phyloP scores from a whole-genome alignment of 371 early-diverging fungal genomes.

The Syncephalastrum sp. region DNA sequence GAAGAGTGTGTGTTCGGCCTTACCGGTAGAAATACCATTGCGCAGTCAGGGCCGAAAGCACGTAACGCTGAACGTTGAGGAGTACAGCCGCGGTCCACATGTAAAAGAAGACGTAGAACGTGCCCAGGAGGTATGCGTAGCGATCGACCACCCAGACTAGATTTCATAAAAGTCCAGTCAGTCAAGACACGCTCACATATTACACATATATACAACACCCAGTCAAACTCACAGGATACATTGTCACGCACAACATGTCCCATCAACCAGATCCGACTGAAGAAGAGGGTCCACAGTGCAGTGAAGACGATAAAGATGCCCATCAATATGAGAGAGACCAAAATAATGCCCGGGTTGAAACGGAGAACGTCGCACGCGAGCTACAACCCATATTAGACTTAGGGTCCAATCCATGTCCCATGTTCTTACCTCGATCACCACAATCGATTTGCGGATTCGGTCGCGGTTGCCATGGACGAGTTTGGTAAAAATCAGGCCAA shows the following conservation, averaged over 20 bases:
- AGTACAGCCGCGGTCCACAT: slow-evolving; percentile 76
- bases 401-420: too few species aligned
- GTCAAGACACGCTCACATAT: slow-evolving; percentile 9
- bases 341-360: slow-evolving; percentile 68
- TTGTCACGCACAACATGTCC: slow-evolving; percentile 37
- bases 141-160: slow-evolving; percentile 52
- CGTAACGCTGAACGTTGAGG: slow-evolving; percentile 66
- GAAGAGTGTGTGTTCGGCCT: not conserved
- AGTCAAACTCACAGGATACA: not conserved
- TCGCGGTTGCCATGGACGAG: slow-evolving; percentile 36
- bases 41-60: slow-evolving; percentile 67
- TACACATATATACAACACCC: slow-evolving; percentile 14
- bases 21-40: slow-evolving; percentile 77
- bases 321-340: slow-evolving; percentile 58
- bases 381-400: slow-evolving; percentile 25
- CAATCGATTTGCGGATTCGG: slow-evolving; percentile 55
- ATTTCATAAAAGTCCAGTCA: too few species aligned
- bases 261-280: slow-evolving; percentile 66
- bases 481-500: slow-evolving; percentile 38
- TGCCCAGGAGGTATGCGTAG: slow-evolving; percentile 50
- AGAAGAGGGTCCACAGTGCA: slow-evolving; percentile 65
- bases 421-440: slow-evolving; percentile 53
- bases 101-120: slow-evolving; percentile 66
- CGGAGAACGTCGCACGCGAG: slow-evolving; percentile 73
- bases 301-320: slow-evolving; percentile 58